phyloP scores from a whole-genome alignment of 192 early-diverging fungal genomes.

The Bifiguratus adelaidae region DNA sequence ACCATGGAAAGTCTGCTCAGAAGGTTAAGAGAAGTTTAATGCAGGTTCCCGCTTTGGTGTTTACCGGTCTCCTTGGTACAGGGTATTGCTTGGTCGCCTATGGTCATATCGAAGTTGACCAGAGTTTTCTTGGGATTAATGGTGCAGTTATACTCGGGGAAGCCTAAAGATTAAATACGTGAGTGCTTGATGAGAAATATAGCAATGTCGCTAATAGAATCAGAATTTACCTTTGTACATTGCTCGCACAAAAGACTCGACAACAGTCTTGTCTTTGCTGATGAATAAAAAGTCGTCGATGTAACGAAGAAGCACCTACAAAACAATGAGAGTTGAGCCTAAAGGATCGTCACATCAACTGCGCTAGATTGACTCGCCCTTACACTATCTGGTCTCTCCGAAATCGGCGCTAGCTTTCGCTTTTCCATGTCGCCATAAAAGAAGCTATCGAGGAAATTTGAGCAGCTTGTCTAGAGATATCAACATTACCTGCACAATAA shows the following conservation, averaged over 20 bases:
- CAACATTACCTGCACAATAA: constrained; percentile 66
- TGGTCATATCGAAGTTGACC: constrained; percentile 53
- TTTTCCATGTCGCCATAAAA: constrained; percentile 71
- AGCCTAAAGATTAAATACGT: constrained; percentile 5
- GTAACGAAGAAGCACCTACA: constrained; percentile 54
- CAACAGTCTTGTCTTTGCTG: constrained; percentile 37
- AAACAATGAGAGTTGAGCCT: background rate
- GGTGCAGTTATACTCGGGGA: constrained; percentile 61
- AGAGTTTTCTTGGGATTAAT: constrained; percentile 73
- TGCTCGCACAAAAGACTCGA: constrained; percentile 34
- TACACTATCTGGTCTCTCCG: constrained; percentile 30
- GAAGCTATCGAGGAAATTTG: constrained; percentile 27
- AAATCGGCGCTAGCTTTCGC: constrained; percentile 29
- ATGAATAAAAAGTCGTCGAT: constrained; percentile 84
- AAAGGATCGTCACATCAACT: background rate
- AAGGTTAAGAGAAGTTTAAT: background rate
- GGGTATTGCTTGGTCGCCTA: too few species aligned
- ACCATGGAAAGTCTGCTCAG: constrained; percentile 65
- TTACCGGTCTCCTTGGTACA: too few species aligned
- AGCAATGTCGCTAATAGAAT: background rate
- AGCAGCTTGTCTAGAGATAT: background rate
- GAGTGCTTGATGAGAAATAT: background rate
- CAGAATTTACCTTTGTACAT: constrained; percentile 41
- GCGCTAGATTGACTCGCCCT: background rate
- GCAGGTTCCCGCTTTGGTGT: background rate